Base-by-base conservation (phyloP, 2,329 filamentous ascomycete genomes). In the Colletotrichum acutatum region DNA sequence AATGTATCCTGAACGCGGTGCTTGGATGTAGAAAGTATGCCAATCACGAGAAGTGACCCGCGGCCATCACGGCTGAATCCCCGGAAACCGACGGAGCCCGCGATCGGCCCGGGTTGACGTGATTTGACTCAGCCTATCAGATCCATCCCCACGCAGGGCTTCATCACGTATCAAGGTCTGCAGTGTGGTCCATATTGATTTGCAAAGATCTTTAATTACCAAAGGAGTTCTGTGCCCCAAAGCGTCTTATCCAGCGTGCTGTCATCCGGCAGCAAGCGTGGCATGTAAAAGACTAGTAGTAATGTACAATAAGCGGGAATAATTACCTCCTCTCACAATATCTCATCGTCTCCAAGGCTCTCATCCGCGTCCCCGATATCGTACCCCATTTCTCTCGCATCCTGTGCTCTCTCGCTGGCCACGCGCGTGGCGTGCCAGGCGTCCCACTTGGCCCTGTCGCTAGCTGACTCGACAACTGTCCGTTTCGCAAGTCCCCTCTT, bases 401-500 rank as follows among this genome's bases (percentile, higher is more conserved):
- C 83, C 49, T 82, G 77, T 2, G 81, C 83, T 49, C 80, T 79
- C 75, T 88, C 84, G 59, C 79, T 80, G 4, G 83, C 85, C 32
- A 83, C 68, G 30, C 84, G 80, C 12, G 82, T 80, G 30, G 79
- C 79, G 32, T 82, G 82, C 87, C 87, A 89, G 2, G 82, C 82
- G 12, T 85, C 83, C 78, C 85, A 85, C 65, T 82, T 84, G 3
- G 81, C 82, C 76, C 77, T 79, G 49, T 87, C 82, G 71, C 86
- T 86, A 0, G 83, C 75, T 4, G 82, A 78, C 24, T 82, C 79
- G 4, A 78, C 79, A 76, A 19, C 6, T 19, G 83, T 83, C 30
- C 82, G 77, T 70, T 78, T 79, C 28, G 80, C 57, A 2, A 88
- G 79, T 1, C 86, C 86, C 77, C 81, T 85, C 79, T 87, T 90